These are phyloP conservation scores for Starmerella ratchasimensis DNA, from an alignment of 805 yeast genomes.

Conservation along the genomic window DNA sequence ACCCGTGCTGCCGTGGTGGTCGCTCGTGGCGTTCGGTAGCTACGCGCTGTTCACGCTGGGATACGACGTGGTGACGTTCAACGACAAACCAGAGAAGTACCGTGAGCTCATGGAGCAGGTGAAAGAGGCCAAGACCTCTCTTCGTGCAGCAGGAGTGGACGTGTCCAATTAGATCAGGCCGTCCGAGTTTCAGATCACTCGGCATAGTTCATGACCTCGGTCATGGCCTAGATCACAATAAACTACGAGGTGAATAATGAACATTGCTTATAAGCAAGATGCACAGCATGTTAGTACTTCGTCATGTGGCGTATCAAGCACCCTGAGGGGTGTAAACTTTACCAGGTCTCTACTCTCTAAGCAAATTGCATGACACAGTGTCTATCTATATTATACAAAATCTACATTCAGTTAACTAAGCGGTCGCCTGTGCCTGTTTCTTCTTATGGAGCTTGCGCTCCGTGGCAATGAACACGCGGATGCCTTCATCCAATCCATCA, in stretches of 20 bases:
- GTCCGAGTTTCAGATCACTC: neutral
- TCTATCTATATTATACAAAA: neutral
- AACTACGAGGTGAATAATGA: too few species aligned
- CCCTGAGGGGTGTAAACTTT: neutral
- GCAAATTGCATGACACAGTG: neutral
- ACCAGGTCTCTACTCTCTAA: neutral
- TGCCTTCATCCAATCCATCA: slow-evolving; percentile 54
- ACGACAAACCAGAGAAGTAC: slow-evolving; percentile 57
- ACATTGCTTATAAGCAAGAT: too few species aligned
- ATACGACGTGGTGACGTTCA: slow-evolving; percentile 52
- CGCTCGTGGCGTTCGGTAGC: slow-evolving; percentile 51
- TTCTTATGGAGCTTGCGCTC: slow-evolving; percentile 42
- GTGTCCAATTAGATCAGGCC: slow-evolving; percentile 2
- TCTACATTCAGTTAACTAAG: neutral
- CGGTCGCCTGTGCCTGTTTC: neutral
- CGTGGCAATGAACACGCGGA: slow-evolving; percentile 70
- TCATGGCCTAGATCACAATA: too few species aligned
- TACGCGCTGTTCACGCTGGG: slow-evolving; percentile 58
- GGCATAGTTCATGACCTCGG: too few species aligned
- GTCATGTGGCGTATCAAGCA: neutral
- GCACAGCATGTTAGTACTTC: too few species aligned
- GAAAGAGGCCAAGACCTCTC: slow-evolving; percentile 47
- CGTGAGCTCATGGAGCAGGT: slow-evolving; percentile 45
- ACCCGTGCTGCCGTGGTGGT: slow-evolving; percentile 62
- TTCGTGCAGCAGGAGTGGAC: slow-evolving; percentile 39